These are phyloP conservation scores for Arctium minus DNA, from an alignment of 129 eudicot genomes.

Conservation along the genomic window DNA sequence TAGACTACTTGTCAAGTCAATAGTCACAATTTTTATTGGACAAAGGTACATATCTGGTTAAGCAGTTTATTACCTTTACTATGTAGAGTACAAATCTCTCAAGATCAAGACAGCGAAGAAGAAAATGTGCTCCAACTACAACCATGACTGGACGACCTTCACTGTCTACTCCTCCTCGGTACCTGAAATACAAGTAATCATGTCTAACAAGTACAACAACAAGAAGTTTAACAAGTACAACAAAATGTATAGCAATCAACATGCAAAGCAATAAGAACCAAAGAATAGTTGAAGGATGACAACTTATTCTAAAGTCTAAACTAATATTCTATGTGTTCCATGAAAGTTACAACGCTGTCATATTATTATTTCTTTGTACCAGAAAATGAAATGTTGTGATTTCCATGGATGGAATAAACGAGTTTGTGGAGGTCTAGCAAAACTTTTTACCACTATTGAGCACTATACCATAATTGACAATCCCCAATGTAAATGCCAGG, in stretches of 20 bases:
- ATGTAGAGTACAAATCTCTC: slow-evolving; percentile 71
- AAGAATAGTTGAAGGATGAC: not conserved
- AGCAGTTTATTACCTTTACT: slow-evolving; percentile 50
- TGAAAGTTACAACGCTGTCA: not conserved
- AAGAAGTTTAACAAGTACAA: not conserved
- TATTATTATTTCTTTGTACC: not conserved
- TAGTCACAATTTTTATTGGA: not conserved
- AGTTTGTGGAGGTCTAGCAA: not conserved
- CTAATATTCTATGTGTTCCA: not conserved
- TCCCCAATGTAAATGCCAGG: not conserved
- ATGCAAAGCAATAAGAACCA: not conserved
- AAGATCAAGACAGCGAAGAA: slow-evolving; percentile 87
- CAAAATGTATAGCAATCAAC: not conserved
- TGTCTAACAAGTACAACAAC: not conserved
- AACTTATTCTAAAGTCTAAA: not conserved
- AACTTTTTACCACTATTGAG: not conserved
- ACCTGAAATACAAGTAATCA: slow-evolving; percentile 38
- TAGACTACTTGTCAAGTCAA: not conserved
- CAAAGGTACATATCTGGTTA: not conserved
- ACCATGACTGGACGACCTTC: slow-evolving; percentile 93
- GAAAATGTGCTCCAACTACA: slow-evolving; percentile 93
- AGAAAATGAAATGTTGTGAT: not conserved
- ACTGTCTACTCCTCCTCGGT: slow-evolving; percentile 90
- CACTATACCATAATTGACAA: not conserved
- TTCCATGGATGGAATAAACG: not conserved